Evolutionary conservation across 2,329 filamentous ascomycete genomes (phyloP).

Genomic region (Pyricularia sp.): DNA sequence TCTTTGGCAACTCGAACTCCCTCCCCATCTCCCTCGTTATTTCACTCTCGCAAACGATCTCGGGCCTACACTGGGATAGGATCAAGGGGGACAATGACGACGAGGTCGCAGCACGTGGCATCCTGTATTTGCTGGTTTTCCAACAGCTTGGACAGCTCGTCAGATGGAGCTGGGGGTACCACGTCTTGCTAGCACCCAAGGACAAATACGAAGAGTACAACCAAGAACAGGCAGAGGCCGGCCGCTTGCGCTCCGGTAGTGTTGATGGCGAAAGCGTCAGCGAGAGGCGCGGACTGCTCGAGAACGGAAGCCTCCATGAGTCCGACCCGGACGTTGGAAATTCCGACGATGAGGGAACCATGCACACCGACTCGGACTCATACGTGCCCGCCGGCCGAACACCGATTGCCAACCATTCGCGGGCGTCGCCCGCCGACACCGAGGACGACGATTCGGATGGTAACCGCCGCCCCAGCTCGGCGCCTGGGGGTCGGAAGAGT

Average conservation of each 20-base stretch:
- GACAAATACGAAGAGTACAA: slow-evolving; percentile 56
- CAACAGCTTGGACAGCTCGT: slow-evolving; percentile 93
- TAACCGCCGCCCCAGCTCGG: slow-evolving; percentile 5
- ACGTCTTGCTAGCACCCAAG: slow-evolving; percentile 80
- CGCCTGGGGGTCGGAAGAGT: neutral
- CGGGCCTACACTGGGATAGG: slow-evolving; percentile 85
- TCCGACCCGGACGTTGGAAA: slow-evolving; percentile 21
- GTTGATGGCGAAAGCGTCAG: slow-evolving; percentile 28
- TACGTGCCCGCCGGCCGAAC: slow-evolving; percentile 45
- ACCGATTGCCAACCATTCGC: slow-evolving; percentile 36
- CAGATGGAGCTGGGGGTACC: slow-evolving; percentile 97
- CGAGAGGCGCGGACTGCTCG: neutral
- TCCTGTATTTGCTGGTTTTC: slow-evolving; percentile 91
- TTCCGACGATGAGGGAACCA: slow-evolving; percentile 18
- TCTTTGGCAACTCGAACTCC: slow-evolving; percentile 98
- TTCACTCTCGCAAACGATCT: slow-evolving; percentile 82
- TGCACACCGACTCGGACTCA: slow-evolving; percentile 24
- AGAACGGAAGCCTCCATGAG: slow-evolving; percentile 11
- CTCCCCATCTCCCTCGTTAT: slow-evolving; percentile 92
- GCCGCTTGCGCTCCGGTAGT: slow-evolving; percentile 28
- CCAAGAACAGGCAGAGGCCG: slow-evolving; percentile 38
- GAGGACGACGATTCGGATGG: slow-evolving; percentile 29
- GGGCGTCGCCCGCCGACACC: slow-evolving; percentile 34
- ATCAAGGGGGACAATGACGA: slow-evolving; percentile 89
- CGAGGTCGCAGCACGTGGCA: slow-evolving; percentile 84